Evolutionary conservation across 2,329 filamentous ascomycete genomes (phyloP), one percentile per base, ranked within the genome.

Genomic region (Rhytidhysteron rufulum): DNA sequence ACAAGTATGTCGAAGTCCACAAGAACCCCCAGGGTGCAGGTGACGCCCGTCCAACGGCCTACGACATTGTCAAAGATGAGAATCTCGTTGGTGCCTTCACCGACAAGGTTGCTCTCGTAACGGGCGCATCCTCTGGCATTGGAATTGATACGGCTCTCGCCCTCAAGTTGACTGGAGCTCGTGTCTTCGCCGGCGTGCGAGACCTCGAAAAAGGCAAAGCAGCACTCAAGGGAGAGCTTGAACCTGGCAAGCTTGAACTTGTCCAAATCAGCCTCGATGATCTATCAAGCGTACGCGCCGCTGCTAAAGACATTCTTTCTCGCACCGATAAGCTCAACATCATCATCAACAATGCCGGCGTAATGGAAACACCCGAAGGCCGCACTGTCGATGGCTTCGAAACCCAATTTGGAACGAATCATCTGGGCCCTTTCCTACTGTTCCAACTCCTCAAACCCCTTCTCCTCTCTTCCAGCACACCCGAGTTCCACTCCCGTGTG

Each of bases 361-460:
- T 58, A 16, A 57, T 58, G 55, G 54, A 48, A 3, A 48, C 37
- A 1, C 53, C 55, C 4, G 49, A 54, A 31, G 39, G 44, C 27
- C 41, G 37, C 13, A 59, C 51, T 4, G 39, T 15, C 9, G 55
- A 60, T 29, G 73, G 72, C 18, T 70, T 49, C 29, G 76, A 80
- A 48, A 53, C 54, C 0, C 75, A 79, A 41, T 72, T 80, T 43
- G 75, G 68, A 24, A 71, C 67, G 5, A 79, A 79, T 51, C 70
- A 80, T 49, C 57, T 81, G 2, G 67, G 60, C 7, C 73, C 78
- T 47, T 80, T 79, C 58, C 65, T 79, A 0, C 64, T 80, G 11
- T 73, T 76, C 43, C 63, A 74, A 19, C 65, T 78, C 2, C 60
- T 80, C 20, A 71, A 71, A 19, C 54, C 65, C 0, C 51, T 65